Conservation (phyloP, 345 rosid genomes). For the Gossypium longicalyx region DNA sequence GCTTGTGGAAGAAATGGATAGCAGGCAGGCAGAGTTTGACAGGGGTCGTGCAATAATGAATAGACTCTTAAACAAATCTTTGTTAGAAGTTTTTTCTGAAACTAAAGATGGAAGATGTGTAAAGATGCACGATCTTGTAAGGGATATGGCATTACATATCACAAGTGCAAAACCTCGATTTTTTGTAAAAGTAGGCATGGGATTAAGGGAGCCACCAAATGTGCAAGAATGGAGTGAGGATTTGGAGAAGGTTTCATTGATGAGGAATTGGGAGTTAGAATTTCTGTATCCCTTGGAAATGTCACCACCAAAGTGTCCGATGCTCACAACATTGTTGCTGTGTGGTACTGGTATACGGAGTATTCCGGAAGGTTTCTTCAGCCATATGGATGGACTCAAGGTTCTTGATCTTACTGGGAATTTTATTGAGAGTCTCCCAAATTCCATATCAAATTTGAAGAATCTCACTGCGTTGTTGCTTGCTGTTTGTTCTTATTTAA, state of each 20-base stretch:
- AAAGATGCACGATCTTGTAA: constrained; percentile 27
- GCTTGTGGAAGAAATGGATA: not conserved
- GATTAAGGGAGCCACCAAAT: not conserved
- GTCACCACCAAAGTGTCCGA: not conserved
- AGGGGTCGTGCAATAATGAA: constrained; percentile 13
- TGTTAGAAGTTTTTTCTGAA: constrained; percentile 8
- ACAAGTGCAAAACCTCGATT: not conserved
- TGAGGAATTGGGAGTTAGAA: too few relatives aligned
- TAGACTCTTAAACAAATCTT: constrained; percentile 13
- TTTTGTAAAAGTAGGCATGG: constrained; percentile 17
- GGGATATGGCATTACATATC: not conserved
- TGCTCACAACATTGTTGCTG: constrained; percentile 22
- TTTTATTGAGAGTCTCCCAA: not conserved
- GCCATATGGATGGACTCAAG: too few relatives aligned
- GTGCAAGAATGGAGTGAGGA: too few relatives aligned
- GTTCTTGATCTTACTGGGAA: too few relatives aligned
- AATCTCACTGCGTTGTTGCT: not conserved
- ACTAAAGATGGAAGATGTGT: not conserved
- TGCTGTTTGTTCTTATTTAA: not conserved
- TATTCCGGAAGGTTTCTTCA: not conserved
- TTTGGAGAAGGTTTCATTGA: too few relatives aligned
- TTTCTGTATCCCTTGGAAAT: too few relatives aligned
- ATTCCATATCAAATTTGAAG: not conserved
- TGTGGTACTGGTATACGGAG: too few relatives aligned
- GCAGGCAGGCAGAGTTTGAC: not conserved